Evolutionary conservation across 495 filamentous ascomycete species (phyloP).

Genomic region (Aeminium ludgeri): DNA sequence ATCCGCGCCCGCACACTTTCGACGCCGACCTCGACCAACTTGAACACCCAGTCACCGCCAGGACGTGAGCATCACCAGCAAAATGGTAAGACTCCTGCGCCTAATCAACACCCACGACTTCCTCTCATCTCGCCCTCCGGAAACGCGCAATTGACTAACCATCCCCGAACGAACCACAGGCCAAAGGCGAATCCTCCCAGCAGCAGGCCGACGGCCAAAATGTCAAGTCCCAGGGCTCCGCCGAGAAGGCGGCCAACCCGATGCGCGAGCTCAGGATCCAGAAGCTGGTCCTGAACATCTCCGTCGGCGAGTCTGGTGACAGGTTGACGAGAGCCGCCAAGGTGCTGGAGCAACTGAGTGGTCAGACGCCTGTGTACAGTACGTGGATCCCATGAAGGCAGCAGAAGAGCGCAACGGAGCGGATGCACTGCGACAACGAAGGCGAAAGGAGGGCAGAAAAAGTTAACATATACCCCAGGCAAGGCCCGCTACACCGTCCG

Average conservation of each 20-base stretch:
- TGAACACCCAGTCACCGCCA: constrained; percentile 10
- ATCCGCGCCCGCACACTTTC: neutral
- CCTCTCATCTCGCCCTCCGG: neutral
- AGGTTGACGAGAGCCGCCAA: constrained; percentile 99
- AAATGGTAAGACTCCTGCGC: constrained; percentile 11
- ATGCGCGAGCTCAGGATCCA: constrained; percentile 99
- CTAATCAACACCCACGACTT: neutral
- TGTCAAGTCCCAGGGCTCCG: constrained; percentile 1
- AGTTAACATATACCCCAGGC: constrained; percentile 33
- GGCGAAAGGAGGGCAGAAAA: neutral
- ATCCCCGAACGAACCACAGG: constrained; percentile 3
- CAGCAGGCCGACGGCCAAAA: constrained; percentile 17
- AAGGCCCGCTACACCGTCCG: constrained; percentile 99
- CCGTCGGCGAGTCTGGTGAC: constrained; percentile 99
- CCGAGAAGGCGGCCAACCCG: constrained; percentile 63
- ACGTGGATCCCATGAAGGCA: constrained; percentile 20
- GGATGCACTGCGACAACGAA: neutral
- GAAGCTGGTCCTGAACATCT: constrained; percentile 99
- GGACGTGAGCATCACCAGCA: constrained; percentile 16
- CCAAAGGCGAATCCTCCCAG: constrained; percentile 13
- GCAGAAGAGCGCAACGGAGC: neutral
- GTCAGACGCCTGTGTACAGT: constrained; percentile 99
- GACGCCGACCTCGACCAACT: neutral
- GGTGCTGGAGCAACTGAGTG: constrained; percentile 97
- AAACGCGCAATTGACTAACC: neutral